Conservation (phyloP, 345 rosid species). For the Lepidium sativum region DNA sequence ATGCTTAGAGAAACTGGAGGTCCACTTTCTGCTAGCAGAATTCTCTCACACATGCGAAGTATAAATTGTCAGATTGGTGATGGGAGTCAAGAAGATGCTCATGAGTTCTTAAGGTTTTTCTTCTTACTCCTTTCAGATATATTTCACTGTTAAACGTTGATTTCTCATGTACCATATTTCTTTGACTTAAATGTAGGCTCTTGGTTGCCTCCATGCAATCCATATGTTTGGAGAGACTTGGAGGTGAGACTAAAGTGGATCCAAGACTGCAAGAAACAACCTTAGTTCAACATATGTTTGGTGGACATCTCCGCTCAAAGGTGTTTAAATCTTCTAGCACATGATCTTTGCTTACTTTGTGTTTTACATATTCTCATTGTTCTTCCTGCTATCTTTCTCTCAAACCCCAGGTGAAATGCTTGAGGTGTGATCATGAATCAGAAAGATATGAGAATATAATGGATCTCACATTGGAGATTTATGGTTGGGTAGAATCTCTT, state of each 20-base stretch:
- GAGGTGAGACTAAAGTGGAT: slow-evolving; percentile 69
- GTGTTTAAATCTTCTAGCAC: slow-evolving; percentile 21
- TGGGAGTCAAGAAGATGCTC: slow-evolving; percentile 92
- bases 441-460: slow-evolving; percentile 75
- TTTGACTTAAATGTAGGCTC: slow-evolving; percentile 37
- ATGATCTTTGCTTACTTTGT: neutral
- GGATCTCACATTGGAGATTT: slow-evolving; percentile 85
- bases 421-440: slow-evolving; percentile 69
- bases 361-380: slow-evolving; percentile 3
- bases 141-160: neutral
- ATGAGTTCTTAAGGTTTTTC: slow-evolving; percentile 70
- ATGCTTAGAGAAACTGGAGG: slow-evolving; percentile 65
- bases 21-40: slow-evolving; percentile 61
- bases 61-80: slow-evolving; percentile 67
- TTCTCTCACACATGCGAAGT: slow-evolving; percentile 56
- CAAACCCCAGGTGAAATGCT: slow-evolving; percentile 54
- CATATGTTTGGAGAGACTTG: slow-evolving; percentile 70
- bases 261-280: slow-evolving; percentile 74
- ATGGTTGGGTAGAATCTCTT: slow-evolving; percentile 74
- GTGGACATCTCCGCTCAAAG: slow-evolving; percentile 71
- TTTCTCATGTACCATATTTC: slow-evolving; percentile 1
- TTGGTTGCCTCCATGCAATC: slow-evolving; percentile 76
- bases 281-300: slow-evolving; percentile 73
- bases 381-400: neutral
- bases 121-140: slow-evolving; percentile 6